Evolutionary conservation across 2,329 filamentous ascomycete genomes (phyloP), one percentile per base, ranked within the genome.

Genomic region (Pseudogymnoascus destructans): DNA sequence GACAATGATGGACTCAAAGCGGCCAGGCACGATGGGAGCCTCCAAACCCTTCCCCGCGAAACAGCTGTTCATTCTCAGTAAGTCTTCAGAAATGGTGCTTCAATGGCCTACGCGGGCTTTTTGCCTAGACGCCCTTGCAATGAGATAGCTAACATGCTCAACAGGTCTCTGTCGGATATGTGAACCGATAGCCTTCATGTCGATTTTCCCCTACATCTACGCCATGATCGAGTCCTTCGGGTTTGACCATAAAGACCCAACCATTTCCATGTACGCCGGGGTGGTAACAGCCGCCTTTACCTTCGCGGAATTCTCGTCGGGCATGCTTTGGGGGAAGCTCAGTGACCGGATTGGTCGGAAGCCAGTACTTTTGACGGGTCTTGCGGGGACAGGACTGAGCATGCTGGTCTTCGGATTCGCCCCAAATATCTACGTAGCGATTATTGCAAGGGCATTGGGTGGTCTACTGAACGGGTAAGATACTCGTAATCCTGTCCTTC

Each of bases 171-270:
- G 91, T 74, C 86, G 93, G 69, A 92, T 98, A 75, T 96, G 90
- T 77, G 93, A 98, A 71, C 93, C 93, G 57, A 97, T 98, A 71
- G 93, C 93, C 5, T 97, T 98, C 78, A 97, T 96, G 89, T 96
- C 91, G 58, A 96, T 97, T 66, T 97, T 98, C 70, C 93, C 93
- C 1, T 98, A 97, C 72, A 90, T 95, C 66, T 97, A 95, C 75
- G 92, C 87, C 76, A 97, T 98, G 93, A 86, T 97, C 65, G 79
- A 90, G 67, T 89, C 90, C 61, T 97, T 97, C 73, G 78, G 87
- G 67, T 85, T 95, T 69, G 88, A 90, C 62, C 77, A 88, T 52
- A 83, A 90, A 68, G 77, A 86, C 62, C 84, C 79, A 66, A 83
- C 87, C 69, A 95, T 96, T 65, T 88, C 91, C 11, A 82, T 96